These are phyloP conservation scores for Aureobasidium melanogenum DNA, from an alignment of 2,329 filamentous ascomycete species.

Conservation along the genomic window DNA sequence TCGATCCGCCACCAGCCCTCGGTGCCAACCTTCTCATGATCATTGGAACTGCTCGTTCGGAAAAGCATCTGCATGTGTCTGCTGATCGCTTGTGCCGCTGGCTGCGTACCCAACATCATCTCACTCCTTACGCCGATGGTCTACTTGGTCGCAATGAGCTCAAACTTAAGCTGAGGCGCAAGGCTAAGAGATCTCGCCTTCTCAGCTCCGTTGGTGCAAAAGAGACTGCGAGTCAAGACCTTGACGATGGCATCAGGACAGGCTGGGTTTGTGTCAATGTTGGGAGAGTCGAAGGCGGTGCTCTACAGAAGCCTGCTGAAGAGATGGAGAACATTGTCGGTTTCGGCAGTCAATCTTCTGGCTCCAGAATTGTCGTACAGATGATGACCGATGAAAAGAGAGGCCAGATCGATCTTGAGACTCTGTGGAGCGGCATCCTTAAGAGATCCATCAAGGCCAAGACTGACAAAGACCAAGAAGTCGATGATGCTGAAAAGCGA, in stretches of 20 bases:
- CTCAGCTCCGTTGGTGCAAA: slow-evolving; percentile 61
- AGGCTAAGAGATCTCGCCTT: slow-evolving; percentile 72
- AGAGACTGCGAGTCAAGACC: slow-evolving; percentile 46
- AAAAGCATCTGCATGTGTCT: slow-evolving; percentile 86
- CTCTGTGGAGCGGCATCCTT: slow-evolving; percentile 48
- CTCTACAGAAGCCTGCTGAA: slow-evolving; percentile 34
- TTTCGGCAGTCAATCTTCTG: slow-evolving; percentile 55
- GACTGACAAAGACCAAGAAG: slow-evolving; percentile 13
- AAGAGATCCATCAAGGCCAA: slow-evolving; percentile 31
- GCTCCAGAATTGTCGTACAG: slow-evolving; percentile 59
- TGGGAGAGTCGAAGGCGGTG: slow-evolving; percentile 61
- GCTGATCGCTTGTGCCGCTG: slow-evolving; percentile 84
- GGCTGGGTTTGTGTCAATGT: slow-evolving; percentile 96
- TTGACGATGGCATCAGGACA: slow-evolving; percentile 80
- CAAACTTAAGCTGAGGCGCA: slow-evolving; percentile 74
- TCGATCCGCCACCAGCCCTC: slow-evolving; percentile 80
- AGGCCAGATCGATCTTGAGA: slow-evolving; percentile 57
- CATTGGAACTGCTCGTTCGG: slow-evolving; percentile 80
- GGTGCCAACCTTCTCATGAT: slow-evolving; percentile 89
- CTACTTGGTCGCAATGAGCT: slow-evolving; percentile 83
- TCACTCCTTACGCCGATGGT: slow-evolving; percentile 75
- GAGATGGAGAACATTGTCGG: slow-evolving; percentile 54
- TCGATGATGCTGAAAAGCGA: slow-evolving; percentile 9
- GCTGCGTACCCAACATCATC: slow-evolving; percentile 62
- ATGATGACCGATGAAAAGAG: slow-evolving; percentile 65